phyloP scores from a whole-genome alignment of 768 basidiomycete species.

The Gyrodon lividus region DNA sequence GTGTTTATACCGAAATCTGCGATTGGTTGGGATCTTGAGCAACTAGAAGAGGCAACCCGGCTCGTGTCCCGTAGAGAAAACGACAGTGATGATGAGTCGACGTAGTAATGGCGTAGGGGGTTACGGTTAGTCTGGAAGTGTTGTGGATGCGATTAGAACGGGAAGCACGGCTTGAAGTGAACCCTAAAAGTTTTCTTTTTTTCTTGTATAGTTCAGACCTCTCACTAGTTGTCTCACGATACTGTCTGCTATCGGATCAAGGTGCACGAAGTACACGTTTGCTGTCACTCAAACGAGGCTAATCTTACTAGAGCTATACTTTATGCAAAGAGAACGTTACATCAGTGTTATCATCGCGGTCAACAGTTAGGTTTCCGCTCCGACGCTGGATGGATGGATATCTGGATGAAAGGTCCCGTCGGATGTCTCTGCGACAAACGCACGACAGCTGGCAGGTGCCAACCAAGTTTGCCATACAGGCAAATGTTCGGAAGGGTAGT shows the following conservation, averaged over 20 bases:
- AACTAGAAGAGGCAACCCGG: slow-evolving; percentile 57
- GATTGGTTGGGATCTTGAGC: slow-evolving; percentile 72
- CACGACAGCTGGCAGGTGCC: too few species aligned
- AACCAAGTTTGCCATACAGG: too few species aligned
- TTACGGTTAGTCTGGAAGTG: background rate
- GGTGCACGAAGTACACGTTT: background rate
- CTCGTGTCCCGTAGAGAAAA: slow-evolving; percentile 36
- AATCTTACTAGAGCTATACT: too few species aligned
- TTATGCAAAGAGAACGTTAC: too few species aligned
- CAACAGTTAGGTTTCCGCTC: too few species aligned
- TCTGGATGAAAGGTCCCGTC: too few species aligned
- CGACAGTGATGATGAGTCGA: slow-evolving; percentile 74
- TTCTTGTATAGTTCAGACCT: background rate
- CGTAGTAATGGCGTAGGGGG: slow-evolving; percentile 30
- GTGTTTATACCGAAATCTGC: slow-evolving; percentile 48
- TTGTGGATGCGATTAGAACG: background rate
- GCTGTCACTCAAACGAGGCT: background rate
- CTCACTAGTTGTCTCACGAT: background rate
- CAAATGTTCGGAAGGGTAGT: too few species aligned
- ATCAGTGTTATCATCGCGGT: too few species aligned
- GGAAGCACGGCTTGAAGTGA: background rate
- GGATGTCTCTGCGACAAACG: too few species aligned
- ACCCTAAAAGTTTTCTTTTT: too few species aligned
- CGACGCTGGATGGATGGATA: too few species aligned
- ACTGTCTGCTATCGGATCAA: background rate